phyloP scores from a whole-genome alignment of 805 yeast genomes.

The Yamadazyma sp. region DNA sequence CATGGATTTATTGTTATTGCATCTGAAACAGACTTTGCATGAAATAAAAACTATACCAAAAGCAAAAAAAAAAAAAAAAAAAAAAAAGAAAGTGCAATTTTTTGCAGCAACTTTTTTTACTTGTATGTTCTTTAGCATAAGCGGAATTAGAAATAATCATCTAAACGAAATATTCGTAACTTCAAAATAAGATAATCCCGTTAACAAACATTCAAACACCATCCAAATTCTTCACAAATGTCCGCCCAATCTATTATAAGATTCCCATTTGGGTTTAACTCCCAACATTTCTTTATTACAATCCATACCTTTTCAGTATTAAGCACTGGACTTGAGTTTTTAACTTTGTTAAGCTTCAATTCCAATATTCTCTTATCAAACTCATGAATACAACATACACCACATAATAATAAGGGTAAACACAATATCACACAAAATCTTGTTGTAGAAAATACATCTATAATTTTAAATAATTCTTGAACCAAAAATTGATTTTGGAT shows the following conservation, averaged over 20 bases:
- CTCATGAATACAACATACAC: conserved; percentile 19
- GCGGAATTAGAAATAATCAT: too few relatives aligned
- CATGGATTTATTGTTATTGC: too few relatives aligned
- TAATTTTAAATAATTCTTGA: conserved; percentile 2
- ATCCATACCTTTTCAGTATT: conserved; percentile 16
- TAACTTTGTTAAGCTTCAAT: conserved; percentile 13
- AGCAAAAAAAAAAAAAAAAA: too few relatives aligned
- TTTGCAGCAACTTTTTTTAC: too few relatives aligned
- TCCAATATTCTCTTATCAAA: conserved; percentile 19
- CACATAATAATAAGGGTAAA: conserved; percentile 22
- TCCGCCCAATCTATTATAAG: conserved; percentile 21
- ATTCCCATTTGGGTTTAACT: conserved; percentile 15
- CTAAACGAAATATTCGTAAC: too few relatives aligned
- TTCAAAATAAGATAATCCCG: too few relatives aligned
- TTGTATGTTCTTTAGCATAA: too few relatives aligned
- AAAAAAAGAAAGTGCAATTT: too few relatives aligned
- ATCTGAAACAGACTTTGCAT: too few relatives aligned
- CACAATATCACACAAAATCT: conserved; percentile 16
- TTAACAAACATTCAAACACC: conserved; percentile 17
- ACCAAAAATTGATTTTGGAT: conserved; percentile 5
- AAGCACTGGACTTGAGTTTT: conserved; percentile 14
- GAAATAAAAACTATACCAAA: too few relatives aligned
- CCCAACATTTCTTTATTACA: conserved; percentile 20
- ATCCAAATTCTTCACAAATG: conserved; percentile 23
- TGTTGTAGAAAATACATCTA: conserved; percentile 7